Conservation (phyloP, 2,329 filamentous ascomycete genomes). For the Ophiocordyceps camponoti-rufipedis region DNA sequence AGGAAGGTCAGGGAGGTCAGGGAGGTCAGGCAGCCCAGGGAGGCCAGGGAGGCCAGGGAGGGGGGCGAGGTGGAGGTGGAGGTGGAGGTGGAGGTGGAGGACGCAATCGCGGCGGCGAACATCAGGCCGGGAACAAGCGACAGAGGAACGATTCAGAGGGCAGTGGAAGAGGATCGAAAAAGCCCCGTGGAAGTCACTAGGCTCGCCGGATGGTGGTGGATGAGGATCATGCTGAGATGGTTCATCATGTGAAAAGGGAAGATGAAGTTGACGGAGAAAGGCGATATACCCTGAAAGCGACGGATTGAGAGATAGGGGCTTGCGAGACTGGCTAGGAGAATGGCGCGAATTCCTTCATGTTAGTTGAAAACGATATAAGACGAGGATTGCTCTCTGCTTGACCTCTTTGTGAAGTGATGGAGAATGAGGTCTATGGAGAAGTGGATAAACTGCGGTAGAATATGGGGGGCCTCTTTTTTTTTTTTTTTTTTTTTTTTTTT, state of each 20-base stretch:
- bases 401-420: no score
- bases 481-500: no score
- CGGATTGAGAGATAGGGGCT: not conserved
- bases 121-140: conserved; percentile 39
- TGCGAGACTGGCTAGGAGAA: not conserved
- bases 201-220: not conserved
- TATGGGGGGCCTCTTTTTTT: no score
- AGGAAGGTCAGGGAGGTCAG: no score
- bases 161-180: conserved; percentile 20
- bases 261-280: not conserved
- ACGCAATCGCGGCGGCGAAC: conserved; percentile 30
- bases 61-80: conserved; percentile 16
- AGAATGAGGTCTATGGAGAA: not conserved
- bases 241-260: not conserved
- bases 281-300: not conserved
- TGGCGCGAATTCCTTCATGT: no score
- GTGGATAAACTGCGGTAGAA: not conserved
- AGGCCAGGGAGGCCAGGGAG: conserved; percentile 13
- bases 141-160: conserved; percentile 32
- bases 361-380: no score
- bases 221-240: not conserved
- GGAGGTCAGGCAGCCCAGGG: conserved; percentile 8
- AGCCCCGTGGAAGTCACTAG: conserved; percentile 21
- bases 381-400: not conserved
- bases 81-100: conserved; percentile 10